phyloP scores from a whole-genome alignment of 2,329 filamentous ascomycete genomes.

The Ophiobolus disseminans region DNA sequence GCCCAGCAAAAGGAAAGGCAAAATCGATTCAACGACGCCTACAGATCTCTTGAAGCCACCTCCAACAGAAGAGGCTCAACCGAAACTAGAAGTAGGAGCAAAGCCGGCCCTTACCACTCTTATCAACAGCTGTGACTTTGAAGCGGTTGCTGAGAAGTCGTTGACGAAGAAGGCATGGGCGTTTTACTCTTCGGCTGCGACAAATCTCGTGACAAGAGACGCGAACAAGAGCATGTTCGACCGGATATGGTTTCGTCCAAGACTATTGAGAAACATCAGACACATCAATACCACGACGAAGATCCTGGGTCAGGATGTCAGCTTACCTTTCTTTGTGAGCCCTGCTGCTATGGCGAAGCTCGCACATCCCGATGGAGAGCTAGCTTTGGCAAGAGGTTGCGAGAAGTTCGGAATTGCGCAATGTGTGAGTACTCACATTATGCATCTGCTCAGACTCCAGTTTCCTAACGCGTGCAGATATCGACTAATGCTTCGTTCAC shows the following conservation, averaged over 20 bases:
- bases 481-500: slow-evolving; percentile 36
- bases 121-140: slow-evolving; percentile 54
- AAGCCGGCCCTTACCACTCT: slow-evolving; percentile 51
- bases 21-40: slow-evolving; percentile 2
- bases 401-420: slow-evolving; percentile 36
- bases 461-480: slow-evolving; percentile 6
- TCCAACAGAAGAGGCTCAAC: slow-evolving; percentile 10
- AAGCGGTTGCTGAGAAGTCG: slow-evolving; percentile 48
- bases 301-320: slow-evolving; percentile 27
- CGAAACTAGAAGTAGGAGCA: background rate
- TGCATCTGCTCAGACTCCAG: background rate
- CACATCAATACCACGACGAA: slow-evolving; percentile 17
- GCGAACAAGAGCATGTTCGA: slow-evolving; percentile 53
- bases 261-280: slow-evolving; percentile 52
- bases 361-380: slow-evolving; percentile 39
- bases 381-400: slow-evolving; percentile 36
- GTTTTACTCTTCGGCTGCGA: slow-evolving; percentile 60
- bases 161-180: slow-evolving; percentile 52
- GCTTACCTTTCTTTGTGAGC: slow-evolving; percentile 38
- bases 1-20: slow-evolving; percentile 30
- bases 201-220: slow-evolving; percentile 57
- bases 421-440: slow-evolving; percentile 22
- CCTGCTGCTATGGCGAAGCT: slow-evolving; percentile 39
- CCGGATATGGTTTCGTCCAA: slow-evolving; percentile 57
- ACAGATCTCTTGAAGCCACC: slow-evolving; percentile 10